Evolutionary conservation across 192 early-diverging fungal species (phyloP), one percentile per base, ranked within the genome.

Genomic region (Physocladia obscura): DNA sequence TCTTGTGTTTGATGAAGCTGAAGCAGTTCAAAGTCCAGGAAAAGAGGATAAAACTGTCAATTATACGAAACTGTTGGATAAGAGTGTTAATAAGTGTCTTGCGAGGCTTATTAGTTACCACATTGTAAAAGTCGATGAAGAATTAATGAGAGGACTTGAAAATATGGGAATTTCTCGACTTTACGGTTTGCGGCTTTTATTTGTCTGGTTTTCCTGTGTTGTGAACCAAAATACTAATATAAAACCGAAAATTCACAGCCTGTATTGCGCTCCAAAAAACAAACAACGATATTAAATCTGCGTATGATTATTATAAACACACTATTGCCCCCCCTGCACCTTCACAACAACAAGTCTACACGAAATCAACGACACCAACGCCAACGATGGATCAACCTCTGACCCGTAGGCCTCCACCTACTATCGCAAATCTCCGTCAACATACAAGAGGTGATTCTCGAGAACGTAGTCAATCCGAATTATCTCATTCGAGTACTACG

Each of bases 271-370:
- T 84, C 32, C 82, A 84, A 62, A 69, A 74, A 37, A 72, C 77
- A 21, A 79, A 82, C 65, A 84, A 80, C 60, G 72, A 84, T 39
- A 51, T 75, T 13, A 71, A 75, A 35, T 32, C 59, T 0, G 83
- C 81, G 0, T 49, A 71, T 40, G 49, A 69, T 30, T 81, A 49
- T 32, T 61, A 47, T 57, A 71, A 63, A 61, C 30, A 36, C 4
- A 36, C 35, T 15, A 32, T 68, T 2, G 38, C 65, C 38, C 59
- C 48, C 21, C 32, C 50, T 19, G 48, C 49, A 26, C 70, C 15
- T 17, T 36, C 67, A 21, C 29, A 15, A n/a, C 57, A 2, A 59
- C n/a, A n/a, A n/a, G n/a, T n/a, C n/a, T n/a, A n/a, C n/a, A n/a
- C n/a, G n/a, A 32, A 1, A 6, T 13, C 58, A 30, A 24, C 21